These are phyloP conservation scores for Hyaloscypha bicolor DNA, from an alignment of 495 filamentous ascomycete species.

Conservation along the genomic window DNA sequence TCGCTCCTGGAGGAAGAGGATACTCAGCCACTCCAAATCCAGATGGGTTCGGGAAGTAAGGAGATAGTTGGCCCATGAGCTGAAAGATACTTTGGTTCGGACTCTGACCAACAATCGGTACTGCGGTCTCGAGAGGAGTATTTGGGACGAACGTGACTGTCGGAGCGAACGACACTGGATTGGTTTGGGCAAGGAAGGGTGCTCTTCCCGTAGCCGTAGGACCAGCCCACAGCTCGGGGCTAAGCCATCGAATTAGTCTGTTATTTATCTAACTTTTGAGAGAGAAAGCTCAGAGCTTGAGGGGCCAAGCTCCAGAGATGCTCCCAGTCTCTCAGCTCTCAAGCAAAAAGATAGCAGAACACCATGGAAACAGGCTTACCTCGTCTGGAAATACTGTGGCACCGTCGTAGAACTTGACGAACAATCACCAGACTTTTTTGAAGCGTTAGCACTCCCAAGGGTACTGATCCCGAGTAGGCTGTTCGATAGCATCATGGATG, in stretches of 20 bases:
- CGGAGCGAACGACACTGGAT: constrained; percentile 49
- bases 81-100: constrained; percentile 57
- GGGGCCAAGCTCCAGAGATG: no score
- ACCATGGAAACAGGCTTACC: no score
- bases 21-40: constrained; percentile 61
- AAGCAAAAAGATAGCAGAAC: no score
- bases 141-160: constrained; percentile 53
- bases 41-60: constrained; percentile 42
- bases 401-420: constrained; percentile 29
- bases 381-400: constrained; percentile 60
- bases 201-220: constrained; percentile 59
- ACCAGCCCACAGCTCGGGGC: constrained; percentile 46
- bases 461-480: no score
- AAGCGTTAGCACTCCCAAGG: no score
- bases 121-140: constrained; percentile 56
- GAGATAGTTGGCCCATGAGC: constrained; percentile 51
- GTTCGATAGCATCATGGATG: no score
- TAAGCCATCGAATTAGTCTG: no score
- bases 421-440: no score
- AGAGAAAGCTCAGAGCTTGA: no score
- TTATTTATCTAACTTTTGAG: no score
- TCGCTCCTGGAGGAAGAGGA: constrained; percentile 53
- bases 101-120: constrained; percentile 51
- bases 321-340: no score
- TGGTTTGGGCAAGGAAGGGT: constrained; percentile 59